Percentiles rank a stretch among this genome's conserved stretches.
phyloP scores from a whole-genome alignment of 768 basidiomycete genomes.

The Tylopilus vinaceipallidus region DNA sequence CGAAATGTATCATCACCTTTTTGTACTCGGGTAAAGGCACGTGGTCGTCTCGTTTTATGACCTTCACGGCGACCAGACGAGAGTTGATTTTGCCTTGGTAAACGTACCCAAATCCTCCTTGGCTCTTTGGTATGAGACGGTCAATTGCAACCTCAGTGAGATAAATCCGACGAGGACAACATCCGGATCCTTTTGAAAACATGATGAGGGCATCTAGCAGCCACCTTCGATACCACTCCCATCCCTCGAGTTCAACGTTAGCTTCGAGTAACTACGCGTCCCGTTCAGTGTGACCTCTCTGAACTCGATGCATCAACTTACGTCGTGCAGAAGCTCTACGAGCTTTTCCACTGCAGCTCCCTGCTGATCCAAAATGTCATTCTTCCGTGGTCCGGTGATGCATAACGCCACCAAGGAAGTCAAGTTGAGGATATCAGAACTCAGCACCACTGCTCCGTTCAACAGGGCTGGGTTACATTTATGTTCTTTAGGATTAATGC shows the following conservation, averaged over 20 bases:
- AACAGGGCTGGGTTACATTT: constrained; percentile 26
- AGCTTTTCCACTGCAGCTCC: constrained; percentile 7
- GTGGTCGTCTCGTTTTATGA: neutral
- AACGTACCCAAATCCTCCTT: constrained; percentile 25
- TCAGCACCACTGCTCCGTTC: constrained; percentile 11
- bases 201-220: constrained; percentile 18
- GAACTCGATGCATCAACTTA: constrained; percentile 8
- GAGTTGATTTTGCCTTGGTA: constrained; percentile 16
- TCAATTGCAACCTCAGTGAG: constrained; percentile 6
- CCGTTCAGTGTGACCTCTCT: neutral
- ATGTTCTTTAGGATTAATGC: constrained; percentile 9
- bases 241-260: constrained; percentile 11
- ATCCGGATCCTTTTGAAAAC: constrained; percentile 19
- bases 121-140: neutral
- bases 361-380: constrained; percentile 1
- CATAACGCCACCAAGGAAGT: constrained; percentile 13
- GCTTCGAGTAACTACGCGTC: constrained; percentile 23
- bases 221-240: constrained; percentile 16
- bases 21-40: constrained; percentile 1
- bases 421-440: constrained; percentile 21
- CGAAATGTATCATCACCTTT: constrained; percentile 15
- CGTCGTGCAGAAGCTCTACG: constrained; percentile 25
- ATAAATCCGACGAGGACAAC: constrained; percentile 19
- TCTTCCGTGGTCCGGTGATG: constrained; percentile 6
- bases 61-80: constrained; percentile 32